Evolutionary conservation across 2,329 filamentous ascomycete species (phyloP).

Genomic region (Ascochyta pisi): DNA sequence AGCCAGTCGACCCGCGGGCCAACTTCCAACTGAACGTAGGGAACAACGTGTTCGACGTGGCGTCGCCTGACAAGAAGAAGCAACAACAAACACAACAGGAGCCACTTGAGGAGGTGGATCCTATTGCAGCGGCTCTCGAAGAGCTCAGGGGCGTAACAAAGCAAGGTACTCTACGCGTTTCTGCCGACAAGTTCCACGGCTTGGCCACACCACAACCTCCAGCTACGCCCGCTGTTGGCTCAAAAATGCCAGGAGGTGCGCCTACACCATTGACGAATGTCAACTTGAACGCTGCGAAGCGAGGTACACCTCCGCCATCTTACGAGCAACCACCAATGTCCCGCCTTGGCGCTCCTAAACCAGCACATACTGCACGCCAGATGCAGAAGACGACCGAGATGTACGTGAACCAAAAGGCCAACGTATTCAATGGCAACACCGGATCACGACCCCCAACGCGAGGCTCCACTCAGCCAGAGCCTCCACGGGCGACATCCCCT

Average conservation of each 20-base stretch:
- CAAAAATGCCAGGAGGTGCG: conserved; percentile 50
- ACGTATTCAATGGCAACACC: conserved; percentile 68
- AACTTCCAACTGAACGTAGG: conserved; percentile 94
- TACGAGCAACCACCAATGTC: conserved; percentile 75
- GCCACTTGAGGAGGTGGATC: conserved; percentile 72
- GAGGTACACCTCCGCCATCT: conserved; percentile 83
- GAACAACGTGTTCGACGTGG: conserved; percentile 94
- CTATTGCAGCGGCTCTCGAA: conserved; percentile 89
- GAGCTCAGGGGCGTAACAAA: conserved; percentile 90
- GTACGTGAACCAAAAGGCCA: conserved; percentile 82
- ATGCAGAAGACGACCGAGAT: conserved; percentile 96
- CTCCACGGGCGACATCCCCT: conserved; percentile 67
- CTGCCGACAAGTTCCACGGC: conserved; percentile 96
- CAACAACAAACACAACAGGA: conserved; percentile 47
- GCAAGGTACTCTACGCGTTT: conserved; percentile 80
- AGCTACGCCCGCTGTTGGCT: conserved; percentile 48
- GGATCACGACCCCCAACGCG: conserved; percentile 65
- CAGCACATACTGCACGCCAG: conserved; percentile 88
- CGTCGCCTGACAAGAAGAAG: conserved; percentile 71
- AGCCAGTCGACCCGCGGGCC: conserved; percentile 88
- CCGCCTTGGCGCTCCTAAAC: conserved; percentile 84
- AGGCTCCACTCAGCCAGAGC: conserved; percentile 54
- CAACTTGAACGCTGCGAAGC: conserved; percentile 62
- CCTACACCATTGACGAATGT: conserved; percentile 55
- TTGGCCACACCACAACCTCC: conserved; percentile 76